Conservation (phyloP, 805 yeast species). For the Millerozyma miso region DNA sequence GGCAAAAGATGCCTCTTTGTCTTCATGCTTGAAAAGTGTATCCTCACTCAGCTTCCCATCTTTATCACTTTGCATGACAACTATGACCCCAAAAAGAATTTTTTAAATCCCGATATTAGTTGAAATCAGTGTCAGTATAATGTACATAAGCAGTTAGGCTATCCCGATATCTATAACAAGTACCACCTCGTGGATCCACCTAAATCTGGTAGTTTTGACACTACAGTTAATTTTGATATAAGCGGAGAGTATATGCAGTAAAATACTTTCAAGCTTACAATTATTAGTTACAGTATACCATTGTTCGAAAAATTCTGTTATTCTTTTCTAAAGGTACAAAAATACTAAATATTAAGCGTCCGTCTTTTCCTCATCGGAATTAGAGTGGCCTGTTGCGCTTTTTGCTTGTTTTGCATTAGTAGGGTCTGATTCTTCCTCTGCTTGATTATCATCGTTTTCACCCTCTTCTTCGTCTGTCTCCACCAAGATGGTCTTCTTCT, state of each 20-base stretch:
- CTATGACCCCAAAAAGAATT: too few relatives aligned
- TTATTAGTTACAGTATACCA: too few relatives aligned
- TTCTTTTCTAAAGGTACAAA: background rate
- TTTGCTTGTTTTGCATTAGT: background rate
- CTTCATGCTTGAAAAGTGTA: background rate
- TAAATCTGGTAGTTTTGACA: too few relatives aligned
- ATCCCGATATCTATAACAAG: too few relatives aligned
- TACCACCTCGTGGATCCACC: too few relatives aligned
- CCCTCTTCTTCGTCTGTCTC: conserved; percentile 33
- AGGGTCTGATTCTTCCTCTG: conserved; percentile 4
- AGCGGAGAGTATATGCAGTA: too few relatives aligned
- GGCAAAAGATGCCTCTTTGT: background rate
- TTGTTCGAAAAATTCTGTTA: too few relatives aligned
- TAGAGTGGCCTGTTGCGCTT: background rate
- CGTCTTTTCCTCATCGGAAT: background rate
- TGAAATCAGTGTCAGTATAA: too few relatives aligned
- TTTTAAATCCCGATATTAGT: too few relatives aligned
- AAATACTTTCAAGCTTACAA: too few relatives aligned
- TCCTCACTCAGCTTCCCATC: background rate
- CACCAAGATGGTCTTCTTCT: conserved; percentile 47
- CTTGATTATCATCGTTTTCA: conserved; percentile 14
- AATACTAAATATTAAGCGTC: background rate
- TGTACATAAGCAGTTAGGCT: too few relatives aligned
- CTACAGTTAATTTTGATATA: too few relatives aligned
- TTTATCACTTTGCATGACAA: background rate